These are phyloP conservation scores for Hyaloscypha bicolor DNA, from an alignment of 495 filamentous ascomycete species.

Conservation along the genomic window DNA sequence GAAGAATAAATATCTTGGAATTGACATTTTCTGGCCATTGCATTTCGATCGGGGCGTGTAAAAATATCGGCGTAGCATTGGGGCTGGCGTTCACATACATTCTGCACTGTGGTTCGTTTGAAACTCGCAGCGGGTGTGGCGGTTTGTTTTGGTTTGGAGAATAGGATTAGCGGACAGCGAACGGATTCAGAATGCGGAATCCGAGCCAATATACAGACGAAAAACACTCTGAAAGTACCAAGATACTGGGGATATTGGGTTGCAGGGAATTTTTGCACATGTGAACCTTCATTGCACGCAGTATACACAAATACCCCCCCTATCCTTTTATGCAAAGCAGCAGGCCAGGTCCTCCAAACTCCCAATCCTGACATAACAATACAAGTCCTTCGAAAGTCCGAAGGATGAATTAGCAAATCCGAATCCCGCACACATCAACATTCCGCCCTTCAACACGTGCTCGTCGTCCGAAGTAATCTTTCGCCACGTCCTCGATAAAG, in stretches of 20 bases:
- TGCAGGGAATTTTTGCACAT: neutral
- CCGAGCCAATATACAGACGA: neutral
- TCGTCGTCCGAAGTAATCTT: constrained; percentile 69
- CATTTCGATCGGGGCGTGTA: constrained; percentile 7
- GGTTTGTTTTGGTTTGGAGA: neutral
- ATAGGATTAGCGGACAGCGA: neutral
- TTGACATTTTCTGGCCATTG: constrained; percentile 3
- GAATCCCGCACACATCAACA: constrained; percentile 79
- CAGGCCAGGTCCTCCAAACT: neutral
- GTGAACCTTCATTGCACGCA: neutral
- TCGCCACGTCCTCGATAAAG: constrained; percentile 70
- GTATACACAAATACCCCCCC: neutral
- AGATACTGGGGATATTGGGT: neutral
- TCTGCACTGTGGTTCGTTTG: neutral
- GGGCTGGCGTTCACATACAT: constrained; percentile 16
- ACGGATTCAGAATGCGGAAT: neutral
- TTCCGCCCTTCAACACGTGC: constrained; percentile 71
- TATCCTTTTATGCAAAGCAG: neutral
- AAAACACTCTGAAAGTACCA: neutral
- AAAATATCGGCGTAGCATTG: constrained; percentile 25
- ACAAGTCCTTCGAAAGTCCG: neutral
- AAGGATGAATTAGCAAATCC: constrained; percentile 59
- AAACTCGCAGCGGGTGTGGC: neutral
- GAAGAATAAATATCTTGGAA: constrained; percentile 44
- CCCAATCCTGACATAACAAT: neutral